Evolutionary conservation across 345 rosid species (phyloP), one percentile per base, ranked within the genome.

Genomic region (Toxicodendron radicans): DNA sequence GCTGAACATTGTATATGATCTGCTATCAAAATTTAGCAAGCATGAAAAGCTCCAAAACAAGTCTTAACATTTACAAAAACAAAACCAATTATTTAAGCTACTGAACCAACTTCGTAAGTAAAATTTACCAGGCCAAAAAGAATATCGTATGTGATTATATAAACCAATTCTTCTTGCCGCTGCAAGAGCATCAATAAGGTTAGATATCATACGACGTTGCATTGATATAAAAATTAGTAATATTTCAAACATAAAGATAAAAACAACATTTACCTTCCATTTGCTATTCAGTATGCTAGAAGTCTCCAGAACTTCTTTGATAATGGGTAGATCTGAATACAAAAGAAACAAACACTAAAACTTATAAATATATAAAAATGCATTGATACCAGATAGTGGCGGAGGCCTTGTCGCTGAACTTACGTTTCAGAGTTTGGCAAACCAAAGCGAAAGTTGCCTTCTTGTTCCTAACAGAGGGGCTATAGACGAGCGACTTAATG

Each of bases 371-470:
- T 4, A 45, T 51, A 63, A 17, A 49, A 16, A 30, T 51, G 5
- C 13, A 14, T 0, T 35, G 11, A 4, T 17, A 52, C 16, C 4
- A 9, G 11, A 16, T 23, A 30, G 51, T 23, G 14, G 10, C 1
- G 27, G 60, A 41, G 56, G 21, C 16, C 33, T 49, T 20, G 43
- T 17, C 8, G 3, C 24, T 6, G 12, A 51, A 58, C 76, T 77
- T 81, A 95, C 98, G 79, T 79, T 92, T 92, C 23, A 95, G 91
- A n/a, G 99, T 95, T 75, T 95, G 90, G 81, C 97, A 95, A 70
- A 95, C 99, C 51, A 95, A 87, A 82, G 99, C 98, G 73, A 83
- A 89, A 59, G 98, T 95, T 52, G 89, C 98, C 72, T 78, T 89
- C 79, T 95, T 95, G 90, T 95, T 95, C 64, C 82, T 84, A 35